Conservation (phyloP, 2,329 filamentous ascomycete species). For the Pseudocercospora eumusae region DNA sequence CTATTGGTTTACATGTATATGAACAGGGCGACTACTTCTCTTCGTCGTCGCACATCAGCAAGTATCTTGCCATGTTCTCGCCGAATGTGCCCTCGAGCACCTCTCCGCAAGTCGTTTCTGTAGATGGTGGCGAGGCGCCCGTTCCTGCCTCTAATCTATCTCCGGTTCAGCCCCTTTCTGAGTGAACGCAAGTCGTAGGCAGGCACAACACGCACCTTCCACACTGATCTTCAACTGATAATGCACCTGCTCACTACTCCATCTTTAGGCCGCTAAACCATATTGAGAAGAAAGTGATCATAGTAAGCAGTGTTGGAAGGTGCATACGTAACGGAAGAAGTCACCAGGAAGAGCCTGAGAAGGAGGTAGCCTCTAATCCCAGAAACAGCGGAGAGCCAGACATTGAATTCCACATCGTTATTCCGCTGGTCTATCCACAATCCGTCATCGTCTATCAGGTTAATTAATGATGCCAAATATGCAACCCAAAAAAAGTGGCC, state of each 20-base stretch:
- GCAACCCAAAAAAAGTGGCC: slow-evolving; percentile 39
- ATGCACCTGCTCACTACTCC: too few species aligned
- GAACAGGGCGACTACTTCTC: slow-evolving; percentile 25
- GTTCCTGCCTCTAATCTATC: too few species aligned
- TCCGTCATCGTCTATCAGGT: slow-evolving; percentile 27
- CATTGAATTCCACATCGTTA: slow-evolving; percentile 26
- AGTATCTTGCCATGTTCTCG: slow-evolving; percentile 42
- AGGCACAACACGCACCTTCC: too few species aligned
- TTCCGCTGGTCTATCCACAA: slow-evolving; percentile 30
- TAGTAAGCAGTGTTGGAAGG: too few species aligned
- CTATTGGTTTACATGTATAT: slow-evolving; percentile 25
- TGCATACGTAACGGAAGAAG: too few species aligned
- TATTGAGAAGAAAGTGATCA: too few species aligned
- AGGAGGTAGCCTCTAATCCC: slow-evolving; percentile 34
- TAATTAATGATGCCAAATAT: slow-evolving; percentile 24
- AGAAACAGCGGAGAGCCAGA: slow-evolving; percentile 23
- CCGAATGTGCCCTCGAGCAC: slow-evolving; percentile 25
- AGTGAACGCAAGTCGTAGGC: too few species aligned
- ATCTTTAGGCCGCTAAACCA: too few species aligned
- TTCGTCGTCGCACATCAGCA: slow-evolving; percentile 33
- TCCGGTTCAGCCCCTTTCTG: too few species aligned
- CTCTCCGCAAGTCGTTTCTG: slow-evolving; percentile 30
- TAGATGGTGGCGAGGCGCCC: slow-evolving; percentile 33
- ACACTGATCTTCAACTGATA: too few species aligned
- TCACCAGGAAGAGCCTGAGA: too few species aligned